Percentiles rank a stretch among this genome's conserved stretches.
phyloP scores from a whole-genome alignment of 352 stramenopile species.

The Phytophthora idaei region DNA sequence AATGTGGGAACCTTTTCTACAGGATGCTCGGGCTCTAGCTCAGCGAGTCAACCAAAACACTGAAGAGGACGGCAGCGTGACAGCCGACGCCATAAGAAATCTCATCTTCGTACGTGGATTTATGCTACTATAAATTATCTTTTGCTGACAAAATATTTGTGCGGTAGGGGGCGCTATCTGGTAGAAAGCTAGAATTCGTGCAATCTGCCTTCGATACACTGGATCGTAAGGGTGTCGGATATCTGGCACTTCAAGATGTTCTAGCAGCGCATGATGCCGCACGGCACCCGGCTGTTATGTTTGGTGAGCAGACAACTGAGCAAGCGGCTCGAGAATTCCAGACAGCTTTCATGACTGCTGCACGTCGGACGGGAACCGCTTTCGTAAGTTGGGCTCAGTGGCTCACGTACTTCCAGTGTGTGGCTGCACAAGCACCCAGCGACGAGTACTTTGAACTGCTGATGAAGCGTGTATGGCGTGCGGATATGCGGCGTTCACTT shows the following conservation, averaged over 20 bases:
- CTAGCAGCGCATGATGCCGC: constrained; percentile 53
- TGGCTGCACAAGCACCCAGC: constrained; percentile 65
- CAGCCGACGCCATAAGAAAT: constrained; percentile 60
- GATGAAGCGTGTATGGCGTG: constrained; percentile 75
- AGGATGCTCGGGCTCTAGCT: constrained; percentile 66
- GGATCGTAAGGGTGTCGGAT: constrained; percentile 64
- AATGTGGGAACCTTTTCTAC: background rate
- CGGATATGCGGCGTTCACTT: constrained; percentile 45
- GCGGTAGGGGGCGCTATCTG: constrained; percentile 48
- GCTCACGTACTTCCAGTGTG: constrained; percentile 79
- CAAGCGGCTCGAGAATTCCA: constrained; percentile 71
- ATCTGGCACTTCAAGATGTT: constrained; percentile 59
- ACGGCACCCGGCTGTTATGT: constrained; percentile 75
- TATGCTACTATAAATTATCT: background rate
- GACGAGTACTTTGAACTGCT: constrained; percentile 83
- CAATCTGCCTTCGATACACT: constrained; percentile 74
- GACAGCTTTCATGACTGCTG: constrained; percentile 48
- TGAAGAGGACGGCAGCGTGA: constrained; percentile 48
- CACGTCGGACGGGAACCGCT: constrained; percentile 33
- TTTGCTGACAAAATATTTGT: background rate
- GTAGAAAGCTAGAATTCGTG: constrained; percentile 63
- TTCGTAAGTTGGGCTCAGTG: constrained; percentile 79
- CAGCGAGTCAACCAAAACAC: constrained; percentile 38
- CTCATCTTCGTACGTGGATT: constrained; percentile 55
- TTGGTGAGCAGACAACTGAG: constrained; percentile 57